Percentiles rank a stretch among this genome's conserved stretches.
Evolutionary conservation across 805 yeast genomes (phyloP).

Genomic region (Pichia sporocuriosa): DNA sequence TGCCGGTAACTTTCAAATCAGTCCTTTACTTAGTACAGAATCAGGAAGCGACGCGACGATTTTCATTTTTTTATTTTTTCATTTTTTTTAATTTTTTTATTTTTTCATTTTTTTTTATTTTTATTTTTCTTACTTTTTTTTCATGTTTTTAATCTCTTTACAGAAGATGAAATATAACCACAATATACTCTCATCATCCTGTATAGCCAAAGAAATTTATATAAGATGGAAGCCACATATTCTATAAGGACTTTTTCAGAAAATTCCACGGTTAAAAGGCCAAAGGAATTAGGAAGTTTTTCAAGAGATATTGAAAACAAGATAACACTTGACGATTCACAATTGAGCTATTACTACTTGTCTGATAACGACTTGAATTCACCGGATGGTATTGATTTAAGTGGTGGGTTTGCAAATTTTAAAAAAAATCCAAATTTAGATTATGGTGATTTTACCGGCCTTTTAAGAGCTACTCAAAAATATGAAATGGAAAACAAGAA

Average conservation of each 20-base stretch:
- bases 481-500: constrained; percentile 44
- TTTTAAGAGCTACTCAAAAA: constrained; percentile 47
- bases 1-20: too few relatives aligned
- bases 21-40: too few relatives aligned
- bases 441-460: constrained; percentile 49
- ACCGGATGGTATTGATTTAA: constrained; percentile 51
- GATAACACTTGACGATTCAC: constrained; percentile 43
- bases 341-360: constrained; percentile 68
- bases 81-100: too few relatives aligned
- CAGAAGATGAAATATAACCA: too few relatives aligned
- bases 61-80: too few relatives aligned
- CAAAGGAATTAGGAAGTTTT: constrained; percentile 69
- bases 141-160: too few relatives aligned
- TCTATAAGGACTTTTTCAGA: constrained; percentile 31
- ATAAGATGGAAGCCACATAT: constrained; percentile 23
- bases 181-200: too few relatives aligned
- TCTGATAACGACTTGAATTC: constrained; percentile 62
- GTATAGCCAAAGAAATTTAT: not conserved
- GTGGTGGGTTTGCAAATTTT: constrained; percentile 57
- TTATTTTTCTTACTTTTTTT: too few relatives aligned
- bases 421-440: constrained; percentile 47
- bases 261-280: constrained; percentile 72
- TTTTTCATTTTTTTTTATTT: too few relatives aligned
- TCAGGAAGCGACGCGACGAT: too few relatives aligned
- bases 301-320: constrained; percentile 50